Conservation (phyloP, 257 asterid species). For the Przewalskia tangutica region DNA sequence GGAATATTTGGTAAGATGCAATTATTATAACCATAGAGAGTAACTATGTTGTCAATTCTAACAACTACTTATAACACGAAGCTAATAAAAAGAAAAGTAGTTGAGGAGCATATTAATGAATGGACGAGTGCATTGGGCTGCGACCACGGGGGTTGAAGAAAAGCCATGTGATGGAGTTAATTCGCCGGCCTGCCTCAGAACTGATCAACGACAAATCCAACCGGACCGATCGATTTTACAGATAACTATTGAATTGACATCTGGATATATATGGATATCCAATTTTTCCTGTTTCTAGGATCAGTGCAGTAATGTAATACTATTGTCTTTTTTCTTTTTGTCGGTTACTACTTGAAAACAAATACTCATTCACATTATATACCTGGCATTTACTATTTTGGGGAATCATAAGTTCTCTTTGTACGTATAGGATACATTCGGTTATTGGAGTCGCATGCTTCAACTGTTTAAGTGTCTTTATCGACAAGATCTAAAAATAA, state of each 20-base stretch:
- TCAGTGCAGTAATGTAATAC: neutral
- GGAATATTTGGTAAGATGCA: neutral
- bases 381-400: neutral
- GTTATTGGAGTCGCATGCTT: too few relatives aligned
- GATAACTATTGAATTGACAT: neutral
- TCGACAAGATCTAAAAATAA: too few relatives aligned
- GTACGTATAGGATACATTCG: neutral
- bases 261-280: neutral
- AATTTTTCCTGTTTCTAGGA: neutral
- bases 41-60: neutral
- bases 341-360: neutral
- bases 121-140: neutral
- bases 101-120: constrained; percentile 2
- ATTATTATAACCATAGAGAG: neutral
- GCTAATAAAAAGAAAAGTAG: neutral
- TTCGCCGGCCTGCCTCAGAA: neutral
- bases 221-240: neutral
- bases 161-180: constrained; percentile 12
- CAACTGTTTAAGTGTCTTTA: too few relatives aligned
- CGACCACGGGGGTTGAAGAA: neutral
- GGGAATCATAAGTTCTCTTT: neutral
- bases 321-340: neutral
- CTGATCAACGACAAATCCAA: neutral
- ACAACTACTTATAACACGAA: neutral
- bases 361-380: neutral